Percentiles rank a stretch among this genome's conserved stretches.
Conservation (phyloP, 2,329 filamentous ascomycete species). For the Pseudogymnoascus pannorum region DNA sequence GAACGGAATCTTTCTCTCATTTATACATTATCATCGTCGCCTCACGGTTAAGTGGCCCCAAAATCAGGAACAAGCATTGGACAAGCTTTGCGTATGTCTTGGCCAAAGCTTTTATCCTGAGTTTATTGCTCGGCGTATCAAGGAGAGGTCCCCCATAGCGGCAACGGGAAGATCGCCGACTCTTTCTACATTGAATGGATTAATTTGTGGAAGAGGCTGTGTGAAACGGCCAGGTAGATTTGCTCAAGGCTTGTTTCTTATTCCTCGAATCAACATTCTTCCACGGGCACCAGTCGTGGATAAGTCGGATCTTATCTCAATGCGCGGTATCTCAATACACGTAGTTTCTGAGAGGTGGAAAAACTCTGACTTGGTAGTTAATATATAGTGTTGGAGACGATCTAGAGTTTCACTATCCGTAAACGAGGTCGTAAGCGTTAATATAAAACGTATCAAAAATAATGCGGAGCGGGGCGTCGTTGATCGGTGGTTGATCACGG, state of each 20-base stretch:
- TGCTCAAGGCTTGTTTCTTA: neutral
- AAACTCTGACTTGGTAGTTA: neutral
- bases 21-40: neutral
- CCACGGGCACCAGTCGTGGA: neutral
- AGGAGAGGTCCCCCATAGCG: neutral
- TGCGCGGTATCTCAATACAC: neutral
- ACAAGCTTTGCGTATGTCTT: conserved; percentile 1
- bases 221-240: neutral
- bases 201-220: neutral
- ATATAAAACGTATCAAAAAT: neutral
- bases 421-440: no score
- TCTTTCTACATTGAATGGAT: neutral
- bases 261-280: neutral
- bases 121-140: neutral
- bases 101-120: neutral
- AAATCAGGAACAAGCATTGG: neutral
- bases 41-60: neutral
- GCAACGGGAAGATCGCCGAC: neutral
- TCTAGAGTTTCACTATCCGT: conserved; percentile 1
- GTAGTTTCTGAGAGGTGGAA: neutral
- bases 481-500: no score
- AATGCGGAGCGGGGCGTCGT: neutral
- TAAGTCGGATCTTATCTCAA: neutral
- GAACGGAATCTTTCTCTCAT: neutral
- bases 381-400: neutral